phyloP scores from a whole-genome alignment of 805 yeast genomes.

The Wickerhamiella occidentalis region DNA sequence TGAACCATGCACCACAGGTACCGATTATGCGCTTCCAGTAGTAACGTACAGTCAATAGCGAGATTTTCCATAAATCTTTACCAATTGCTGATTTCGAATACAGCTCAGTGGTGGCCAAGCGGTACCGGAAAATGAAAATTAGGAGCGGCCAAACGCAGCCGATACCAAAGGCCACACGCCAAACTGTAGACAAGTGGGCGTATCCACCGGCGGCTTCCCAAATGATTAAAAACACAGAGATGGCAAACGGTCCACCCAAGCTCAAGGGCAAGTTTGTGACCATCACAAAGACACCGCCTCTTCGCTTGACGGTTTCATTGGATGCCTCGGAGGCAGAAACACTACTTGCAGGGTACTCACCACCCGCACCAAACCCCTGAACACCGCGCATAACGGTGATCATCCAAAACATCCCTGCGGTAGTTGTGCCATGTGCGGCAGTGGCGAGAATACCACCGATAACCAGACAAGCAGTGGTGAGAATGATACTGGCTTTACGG shows the following conservation, averaged over 20 bases:
- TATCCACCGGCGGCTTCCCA: slow-evolving; percentile 41
- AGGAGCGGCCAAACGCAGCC: slow-evolving; percentile 65
- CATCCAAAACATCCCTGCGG: slow-evolving; percentile 63
- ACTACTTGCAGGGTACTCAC: slow-evolving; percentile 61
- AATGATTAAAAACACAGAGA: slow-evolving; percentile 55
- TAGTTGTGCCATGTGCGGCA: slow-evolving; percentile 52
- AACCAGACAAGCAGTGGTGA: slow-evolving; percentile 49
- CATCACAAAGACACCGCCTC: slow-evolving; percentile 55
- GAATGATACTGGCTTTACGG: slow-evolving; percentile 52
- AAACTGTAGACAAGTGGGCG: slow-evolving; percentile 36
- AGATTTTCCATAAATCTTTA: slow-evolving; percentile 31
- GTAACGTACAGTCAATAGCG: slow-evolving; percentile 40
- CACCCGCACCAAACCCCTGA: slow-evolving; percentile 70
- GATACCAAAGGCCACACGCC: slow-evolving; percentile 65
- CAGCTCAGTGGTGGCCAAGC: slow-evolving; percentile 53
- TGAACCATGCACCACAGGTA: slow-evolving; percentile 65
- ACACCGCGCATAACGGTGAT: slow-evolving; percentile 60
- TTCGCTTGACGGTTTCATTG: slow-evolving; percentile 42
- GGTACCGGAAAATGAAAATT: slow-evolving; percentile 59
- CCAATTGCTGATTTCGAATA: slow-evolving; percentile 55
- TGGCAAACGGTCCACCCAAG: slow-evolving; percentile 69
- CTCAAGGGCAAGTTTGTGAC: slow-evolving; percentile 64
- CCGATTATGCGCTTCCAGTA: slow-evolving; percentile 62
- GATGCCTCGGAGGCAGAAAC: slow-evolving; percentile 64
- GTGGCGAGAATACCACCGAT: slow-evolving; percentile 56